Evolutionary conservation across 1,139 yeast species (phyloP).

Genomic region (Hansenula sp.): DNA sequence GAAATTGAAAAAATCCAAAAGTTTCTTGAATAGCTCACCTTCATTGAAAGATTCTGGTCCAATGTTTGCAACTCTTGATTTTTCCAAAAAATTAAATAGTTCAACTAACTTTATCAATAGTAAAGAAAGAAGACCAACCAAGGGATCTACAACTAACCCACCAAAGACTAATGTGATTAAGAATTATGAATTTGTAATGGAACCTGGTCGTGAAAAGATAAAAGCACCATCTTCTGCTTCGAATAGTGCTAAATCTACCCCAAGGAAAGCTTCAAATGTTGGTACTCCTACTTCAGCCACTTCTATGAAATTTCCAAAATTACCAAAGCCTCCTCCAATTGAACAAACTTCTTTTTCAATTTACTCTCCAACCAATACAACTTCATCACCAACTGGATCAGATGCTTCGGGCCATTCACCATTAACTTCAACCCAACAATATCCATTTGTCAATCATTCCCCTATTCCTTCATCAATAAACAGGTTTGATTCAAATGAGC

Average conservation of each 20-base stretch:
- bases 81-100: constrained; percentile 12
- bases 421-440: constrained; percentile 4
- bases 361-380: constrained; percentile 15
- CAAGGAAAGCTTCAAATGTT: constrained; percentile 16
- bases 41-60: constrained; percentile 8
- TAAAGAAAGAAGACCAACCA: background rate
- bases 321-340: constrained; percentile 19
- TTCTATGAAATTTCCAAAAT: constrained; percentile 12
- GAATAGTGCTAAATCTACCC: constrained; percentile 6
- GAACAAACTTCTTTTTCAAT: constrained; percentile 10
- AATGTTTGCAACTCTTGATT: constrained; percentile 20
- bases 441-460: constrained; percentile 7
- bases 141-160: background rate
- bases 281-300: constrained; percentile 9
- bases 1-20: constrained; percentile 20
- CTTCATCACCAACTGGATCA: constrained; percentile 21
- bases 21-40: constrained; percentile 13
- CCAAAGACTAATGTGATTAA: constrained; percentile 14
- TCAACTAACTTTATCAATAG: constrained; percentile 1
- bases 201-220: constrained; percentile 12
- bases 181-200: constrained; percentile 22
- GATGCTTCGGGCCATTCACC: constrained; percentile 20
- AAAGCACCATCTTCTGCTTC: constrained; percentile 1
- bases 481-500: constrained; percentile 12
- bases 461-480: constrained; percentile 10